Evolutionary conservation across 2,329 filamentous ascomycete species (phyloP).

Genomic region (Fusarium piperis): DNA sequence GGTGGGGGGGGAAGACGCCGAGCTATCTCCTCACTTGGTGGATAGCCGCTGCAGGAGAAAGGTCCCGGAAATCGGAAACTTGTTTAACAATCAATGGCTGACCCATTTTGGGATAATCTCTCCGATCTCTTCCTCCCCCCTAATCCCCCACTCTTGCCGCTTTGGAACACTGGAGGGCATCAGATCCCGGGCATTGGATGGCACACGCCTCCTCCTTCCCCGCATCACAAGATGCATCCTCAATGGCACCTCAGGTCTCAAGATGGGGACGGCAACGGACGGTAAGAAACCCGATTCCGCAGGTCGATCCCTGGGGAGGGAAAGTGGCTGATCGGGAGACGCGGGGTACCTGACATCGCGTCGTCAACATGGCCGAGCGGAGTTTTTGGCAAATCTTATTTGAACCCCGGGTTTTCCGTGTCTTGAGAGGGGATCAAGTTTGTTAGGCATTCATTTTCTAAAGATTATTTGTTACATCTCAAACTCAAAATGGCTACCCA

Average conservation of each 20-base stretch:
- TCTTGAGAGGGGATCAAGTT: neutral
- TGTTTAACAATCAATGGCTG: neutral
- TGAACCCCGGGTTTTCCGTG: neutral
- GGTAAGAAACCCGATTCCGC: neutral
- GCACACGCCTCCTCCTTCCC: neutral
- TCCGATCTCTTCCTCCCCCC: neutral
- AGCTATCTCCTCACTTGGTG: neutral
- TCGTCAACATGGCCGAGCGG: neutral
- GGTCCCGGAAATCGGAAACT: neutral
- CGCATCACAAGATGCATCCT: neutral
- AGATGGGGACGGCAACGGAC: neutral
- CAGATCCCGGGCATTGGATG: neutral
- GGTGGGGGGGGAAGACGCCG: neutral
- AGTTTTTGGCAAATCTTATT: neutral
- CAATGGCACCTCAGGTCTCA: neutral
- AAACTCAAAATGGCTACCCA: constrained; percentile 32
- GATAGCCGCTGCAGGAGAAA: neutral
- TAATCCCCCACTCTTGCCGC: neutral
- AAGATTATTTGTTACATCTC: neutral
- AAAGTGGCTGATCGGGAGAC: neutral
- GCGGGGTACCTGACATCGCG: neutral
- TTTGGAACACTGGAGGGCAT: neutral
- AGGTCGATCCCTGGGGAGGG: neutral
- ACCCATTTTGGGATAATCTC: constrained; percentile 2
- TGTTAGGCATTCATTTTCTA: neutral